These are phyloP conservation scores for Closterium sp. DNA, from an alignment of 139 green algal genomes.

Conservation along the genomic window DNA sequence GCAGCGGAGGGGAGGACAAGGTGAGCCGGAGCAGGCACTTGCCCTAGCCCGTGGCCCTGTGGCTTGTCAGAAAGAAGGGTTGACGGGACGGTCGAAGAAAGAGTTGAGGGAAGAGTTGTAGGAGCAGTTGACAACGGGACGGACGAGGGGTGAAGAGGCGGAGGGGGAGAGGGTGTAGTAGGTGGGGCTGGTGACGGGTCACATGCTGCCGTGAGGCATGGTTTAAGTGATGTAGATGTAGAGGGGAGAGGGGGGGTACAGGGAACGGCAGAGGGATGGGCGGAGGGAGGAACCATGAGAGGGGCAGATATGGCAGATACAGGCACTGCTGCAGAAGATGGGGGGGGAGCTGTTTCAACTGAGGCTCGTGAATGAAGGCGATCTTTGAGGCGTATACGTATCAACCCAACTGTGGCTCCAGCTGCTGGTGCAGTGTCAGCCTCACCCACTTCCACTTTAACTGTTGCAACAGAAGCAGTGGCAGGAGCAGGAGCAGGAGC, in stretches of 20 bases:
- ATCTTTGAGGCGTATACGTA: no score
- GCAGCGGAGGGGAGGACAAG: background rate
- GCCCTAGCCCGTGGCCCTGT: background rate
- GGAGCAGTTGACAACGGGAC: background rate
- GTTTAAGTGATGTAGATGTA: background rate
- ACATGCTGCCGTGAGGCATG: background rate
- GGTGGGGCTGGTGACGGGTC: background rate
- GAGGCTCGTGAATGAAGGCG: no score
- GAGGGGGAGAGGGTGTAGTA: background rate
- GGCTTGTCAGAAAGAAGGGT: background rate
- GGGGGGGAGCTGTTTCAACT: background rate
- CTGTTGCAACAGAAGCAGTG: background rate
- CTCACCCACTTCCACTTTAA: background rate
- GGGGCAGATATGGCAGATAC: background rate
- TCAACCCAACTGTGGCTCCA: no score
- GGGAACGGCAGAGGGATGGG: no score
- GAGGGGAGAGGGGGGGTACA: background rate
- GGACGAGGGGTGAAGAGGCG: background rate
- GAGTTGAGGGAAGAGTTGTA: background rate
- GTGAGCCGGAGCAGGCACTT: background rate
- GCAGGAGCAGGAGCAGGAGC: background rate
- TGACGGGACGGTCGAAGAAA: background rate
- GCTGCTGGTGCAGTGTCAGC: background rate
- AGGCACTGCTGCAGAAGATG: background rate
- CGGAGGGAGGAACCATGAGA: no score